Base-by-base conservation (phyloP, 495 filamentous ascomycete species). In the Aspergillus egyptiacus region DNA sequence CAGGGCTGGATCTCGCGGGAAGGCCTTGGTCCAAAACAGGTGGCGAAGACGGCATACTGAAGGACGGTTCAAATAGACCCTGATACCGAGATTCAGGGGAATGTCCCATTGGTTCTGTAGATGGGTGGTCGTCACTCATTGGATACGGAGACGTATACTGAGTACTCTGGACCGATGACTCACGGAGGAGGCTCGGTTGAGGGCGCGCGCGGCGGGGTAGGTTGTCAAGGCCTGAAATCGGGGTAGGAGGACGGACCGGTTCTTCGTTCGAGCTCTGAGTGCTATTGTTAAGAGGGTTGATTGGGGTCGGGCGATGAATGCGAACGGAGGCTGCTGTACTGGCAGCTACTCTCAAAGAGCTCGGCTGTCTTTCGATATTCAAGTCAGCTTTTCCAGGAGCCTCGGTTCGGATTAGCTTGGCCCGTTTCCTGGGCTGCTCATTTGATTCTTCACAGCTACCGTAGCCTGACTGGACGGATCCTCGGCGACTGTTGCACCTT, bases 301-400 rank as follows among this genome's bases (percentile, higher is more conserved):
- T 64, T 6, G 83, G 76, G 24, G 86, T 78, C 6, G 89, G 90
- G 46, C 87, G 78, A 65, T 94, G 85, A 34, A 84, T 81, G n/a
- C 89, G 86, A 48, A 96, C 75, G 6, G 90, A 94, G 14, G 87
- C 87, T 24, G 89, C 81, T 13, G 88, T 91, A 62, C 87, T 93
- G 15, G 90, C 90, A 53, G 85, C 82, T 9, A 95, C 88, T 45
- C 90, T 76, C n/a, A 96, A 70, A 6, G 89, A 94, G 30, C 88
- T 86, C 15, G 82, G 77, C 37, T 80, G 81, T 22, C 78, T 73
- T 33, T 82, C 85, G 57, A 75, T 75, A 44, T 75, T 75, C 51
- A 93, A 81, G 5, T 84, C 77, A 5, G 80, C 76, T 36, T 80
- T 83, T 23, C 78, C 80, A 31, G 75, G 82, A 68, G 82, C 81